Evolutionary conservation across 1,284 basidiomycete species (phyloP), one percentile per base, ranked within the genome.

Genomic region (Tilletia caries): DNA sequence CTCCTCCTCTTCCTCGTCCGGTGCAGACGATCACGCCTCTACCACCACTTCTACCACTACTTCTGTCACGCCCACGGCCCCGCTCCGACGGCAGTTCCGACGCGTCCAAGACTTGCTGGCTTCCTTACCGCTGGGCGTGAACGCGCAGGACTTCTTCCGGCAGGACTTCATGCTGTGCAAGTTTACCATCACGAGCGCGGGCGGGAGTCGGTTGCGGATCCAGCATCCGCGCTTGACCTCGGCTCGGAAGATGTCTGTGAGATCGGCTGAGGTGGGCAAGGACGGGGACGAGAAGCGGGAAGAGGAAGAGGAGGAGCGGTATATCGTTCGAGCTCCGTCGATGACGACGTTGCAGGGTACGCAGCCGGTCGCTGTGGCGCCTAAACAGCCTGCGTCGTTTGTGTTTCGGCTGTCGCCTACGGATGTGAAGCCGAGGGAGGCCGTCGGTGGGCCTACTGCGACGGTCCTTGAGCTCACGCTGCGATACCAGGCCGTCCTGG

Each of bases 71-170:
- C 41, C 41, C 10, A 10, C 41, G 10, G 10, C 48, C 6, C 48
- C 32, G 70, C 20, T 66, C 29, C 50, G 23, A 46, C 68, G 68
- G 3, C 32, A 46, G 25, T 64, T 69, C 33, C 68, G 46, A 50
- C 50, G 58, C 43, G 33, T 62, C 1, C 46, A 75, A 18, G 66
- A 64, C 23, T 67, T 78, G 3, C 37, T 48, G 3, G 71, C 78
- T 33, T 73, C 75, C 0, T 67, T 82, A 15, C 81, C 80, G 1
- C 71, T 83, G 18, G 79, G 81, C 27, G 80, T 83, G 37, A 81
- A 82, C 37, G 77, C 82, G n/a, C 80, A 83, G 41, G 81, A 83
- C 73, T 76, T 76, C 41, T 83, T 83, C 77, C 76, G 79, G 5
- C 64, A 67, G 15, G 66, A 70, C 1, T 65, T 64, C 23, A 68